Evolutionary conservation across 2,329 filamentous ascomycete genomes (phyloP).

Genomic region (Beauveria medogensis): DNA sequence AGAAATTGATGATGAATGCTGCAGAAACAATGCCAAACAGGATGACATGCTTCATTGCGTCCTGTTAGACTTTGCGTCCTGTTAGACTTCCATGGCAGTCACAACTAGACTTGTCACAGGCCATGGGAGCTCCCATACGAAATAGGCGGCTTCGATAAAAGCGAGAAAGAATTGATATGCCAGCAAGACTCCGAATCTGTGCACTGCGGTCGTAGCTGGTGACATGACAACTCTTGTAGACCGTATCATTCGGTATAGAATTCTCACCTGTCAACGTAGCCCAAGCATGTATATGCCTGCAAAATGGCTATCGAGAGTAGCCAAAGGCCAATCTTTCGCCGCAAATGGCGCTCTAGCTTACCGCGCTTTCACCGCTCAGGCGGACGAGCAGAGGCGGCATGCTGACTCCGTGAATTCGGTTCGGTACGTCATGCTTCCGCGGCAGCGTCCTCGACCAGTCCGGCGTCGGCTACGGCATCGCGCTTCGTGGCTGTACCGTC

Average conservation of each 20-base stretch:
- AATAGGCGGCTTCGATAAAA: constrained; percentile 32
- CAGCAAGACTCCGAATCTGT: constrained; percentile 25
- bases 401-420: constrained; percentile 13
- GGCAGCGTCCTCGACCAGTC: neutral
- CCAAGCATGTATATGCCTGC: constrained; percentile 60
- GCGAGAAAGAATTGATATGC: constrained; percentile 30
- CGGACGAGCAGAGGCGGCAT: constrained; percentile 25
- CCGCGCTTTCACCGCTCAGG: constrained; percentile 38
- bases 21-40: constrained; percentile 48
- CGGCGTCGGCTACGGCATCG: neutral
- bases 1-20: constrained; percentile 50
- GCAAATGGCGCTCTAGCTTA: constrained; percentile 43
- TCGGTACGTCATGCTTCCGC: neutral
- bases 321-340: constrained; percentile 53
- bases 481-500: neutral
- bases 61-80: neutral
- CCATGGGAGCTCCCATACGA: constrained; percentile 22
- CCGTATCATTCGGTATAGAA: neutral
- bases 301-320: constrained; percentile 51
- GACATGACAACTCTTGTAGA: constrained; percentile 27
- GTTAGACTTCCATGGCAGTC: neutral
- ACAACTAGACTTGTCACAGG: neutral
- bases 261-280: constrained; percentile 44
- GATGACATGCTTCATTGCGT: constrained; percentile 34
- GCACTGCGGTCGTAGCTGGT: constrained; percentile 26